These are phyloP conservation scores for Gnomoniopsis sp. DNA, from an alignment of 2,329 filamentous ascomycete species.

Conservation along the genomic window DNA sequence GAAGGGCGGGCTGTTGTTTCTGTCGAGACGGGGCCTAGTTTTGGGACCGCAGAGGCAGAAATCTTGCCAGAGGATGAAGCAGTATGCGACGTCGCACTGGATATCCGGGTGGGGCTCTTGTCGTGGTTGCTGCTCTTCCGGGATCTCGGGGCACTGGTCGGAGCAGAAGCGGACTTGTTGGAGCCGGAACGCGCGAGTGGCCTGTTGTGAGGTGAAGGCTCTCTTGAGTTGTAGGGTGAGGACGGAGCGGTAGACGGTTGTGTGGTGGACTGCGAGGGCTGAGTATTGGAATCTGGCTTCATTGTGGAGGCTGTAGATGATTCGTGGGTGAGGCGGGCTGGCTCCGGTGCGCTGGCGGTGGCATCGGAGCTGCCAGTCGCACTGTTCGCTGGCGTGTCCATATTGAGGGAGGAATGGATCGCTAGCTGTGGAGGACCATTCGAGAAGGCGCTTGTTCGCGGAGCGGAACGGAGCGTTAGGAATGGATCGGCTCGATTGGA, in stretches of 20 bases:
- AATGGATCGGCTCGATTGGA: conserved; percentile 16
- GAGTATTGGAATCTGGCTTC: conserved; percentile 21
- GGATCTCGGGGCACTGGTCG: conserved; percentile 43
- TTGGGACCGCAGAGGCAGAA: conserved; percentile 65
- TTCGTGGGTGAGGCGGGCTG: conserved; percentile 26
- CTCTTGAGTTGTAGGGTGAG: conserved; percentile 36
- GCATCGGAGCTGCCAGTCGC: conserved; percentile 26
- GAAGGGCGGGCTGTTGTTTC: conserved; percentile 62
- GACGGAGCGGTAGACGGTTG: conserved; percentile 22
- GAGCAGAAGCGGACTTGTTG: conserved; percentile 29
- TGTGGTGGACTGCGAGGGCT: conserved; percentile 18
- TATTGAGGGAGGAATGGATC: conserved; percentile 21
- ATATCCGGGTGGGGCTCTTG: conserved; percentile 56
- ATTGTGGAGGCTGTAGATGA: conserved; percentile 21
- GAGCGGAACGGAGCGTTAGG: conserved; percentile 21
- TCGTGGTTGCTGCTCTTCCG: conserved; percentile 66
- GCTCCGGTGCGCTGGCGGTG: conserved; percentile 18
- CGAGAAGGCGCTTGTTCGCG: neutral
- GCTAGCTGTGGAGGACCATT: conserved; percentile 4
- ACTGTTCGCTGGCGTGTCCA: conserved; percentile 33
- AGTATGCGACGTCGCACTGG: conserved; percentile 51
- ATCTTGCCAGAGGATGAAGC: conserved; percentile 64
- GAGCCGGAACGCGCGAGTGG: conserved; percentile 33
- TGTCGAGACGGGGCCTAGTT: conserved; percentile 56
- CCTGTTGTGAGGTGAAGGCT: conserved; percentile 43